Base-by-base conservation (phyloP, 352 stramenopile genomes). In the Pythium insidiosum region DNA sequence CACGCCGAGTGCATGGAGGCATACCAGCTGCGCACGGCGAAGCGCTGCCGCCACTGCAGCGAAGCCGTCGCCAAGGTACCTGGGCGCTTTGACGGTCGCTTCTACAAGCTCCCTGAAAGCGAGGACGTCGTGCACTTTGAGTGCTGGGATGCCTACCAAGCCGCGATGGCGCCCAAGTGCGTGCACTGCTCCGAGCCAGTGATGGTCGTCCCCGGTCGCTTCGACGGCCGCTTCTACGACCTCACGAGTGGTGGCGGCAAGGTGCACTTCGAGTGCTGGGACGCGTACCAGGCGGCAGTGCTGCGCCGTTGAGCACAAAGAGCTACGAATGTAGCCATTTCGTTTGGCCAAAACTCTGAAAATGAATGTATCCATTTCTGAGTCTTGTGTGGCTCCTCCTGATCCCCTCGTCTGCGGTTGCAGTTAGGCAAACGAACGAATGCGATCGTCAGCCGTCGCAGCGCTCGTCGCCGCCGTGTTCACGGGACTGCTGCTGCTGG, bases 211-310 rank as follows among this genome's bases (percentile, higher is more conserved):
- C 49, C 73, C 0, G 71, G 72, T 3, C 73, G 59, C 38, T 92
- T 89, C 33, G 76, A 89, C 41, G 79, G 79, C 12, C 72, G 74
- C n/a, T 92, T 92, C 41, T 92, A 92, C 63, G 88, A 92, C 57
- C 84, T 89, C 41, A 37, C 47, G n/a, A 56, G 1, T 21, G 56
- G 63, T 34, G 47, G 66, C 16, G 50, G 68, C 38, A 61, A 86
- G 35, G 80, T 93, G 38, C 80, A 93, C 53, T 90, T 89, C 33
- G 80, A 93, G 56, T 93, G 80, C 57, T 93, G 80, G 80, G 75
- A 90, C 37, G 64, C 58, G 36, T 93, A 90, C 43, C 80, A 93
- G 55, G 53, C 64, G 41, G n/a, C n/a, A n/a, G n/a, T n/a, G n/a
- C n/a, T n/a, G n/a, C n/a, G n/a, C n/a, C n/a, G n/a, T n/a, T n/a